Evolutionary conservation across 1,139 yeast genomes (phyloP).

Genomic region (Wickerhamomyces sp.): DNA sequence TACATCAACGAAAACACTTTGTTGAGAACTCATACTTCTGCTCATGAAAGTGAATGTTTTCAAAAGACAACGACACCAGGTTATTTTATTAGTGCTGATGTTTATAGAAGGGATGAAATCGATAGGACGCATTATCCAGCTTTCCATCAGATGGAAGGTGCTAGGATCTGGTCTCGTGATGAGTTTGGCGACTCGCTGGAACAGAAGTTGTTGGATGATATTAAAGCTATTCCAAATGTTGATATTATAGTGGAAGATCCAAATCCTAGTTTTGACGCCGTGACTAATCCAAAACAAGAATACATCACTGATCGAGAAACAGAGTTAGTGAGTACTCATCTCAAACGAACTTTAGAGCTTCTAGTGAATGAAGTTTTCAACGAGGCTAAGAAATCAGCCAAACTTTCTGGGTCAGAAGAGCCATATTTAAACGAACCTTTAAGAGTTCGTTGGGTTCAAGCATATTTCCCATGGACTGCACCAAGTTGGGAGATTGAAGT

Average conservation of each 20-base stretch:
- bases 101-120: slow-evolving; percentile 90
- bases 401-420: slow-evolving; percentile 57
- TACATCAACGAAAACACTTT: slow-evolving; percentile 70
- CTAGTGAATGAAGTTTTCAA: slow-evolving; percentile 81
- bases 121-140: slow-evolving; percentile 97
- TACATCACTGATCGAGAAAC: slow-evolving; percentile 69
- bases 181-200: slow-evolving; percentile 31
- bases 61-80: slow-evolving; percentile 68
- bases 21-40: slow-evolving; percentile 91
- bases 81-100: slow-evolving; percentile 91
- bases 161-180: slow-evolving; percentile 70
- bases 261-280: slow-evolving; percentile 46
- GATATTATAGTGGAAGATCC: slow-evolving; percentile 73
- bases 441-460: slow-evolving; percentile 91
- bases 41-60: slow-evolving; percentile 90
- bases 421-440: slow-evolving; percentile 69
- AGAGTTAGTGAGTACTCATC: slow-evolving; percentile 64
- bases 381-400: slow-evolving; percentile 64
- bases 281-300: slow-evolving; percentile 73
- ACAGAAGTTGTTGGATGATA: slow-evolving; percentile 45
- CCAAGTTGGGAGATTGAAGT: slow-evolving; percentile 99
- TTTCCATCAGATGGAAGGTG: slow-evolving; percentile 98
- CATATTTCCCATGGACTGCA: slow-evolving; percentile 96
- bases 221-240: slow-evolving; percentile 61
- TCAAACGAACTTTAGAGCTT: slow-evolving; percentile 80